These are phyloP conservation scores for Coprinellus micaceus DNA, from an alignment of 768 basidiomycete genomes.

Conservation along the genomic window DNA sequence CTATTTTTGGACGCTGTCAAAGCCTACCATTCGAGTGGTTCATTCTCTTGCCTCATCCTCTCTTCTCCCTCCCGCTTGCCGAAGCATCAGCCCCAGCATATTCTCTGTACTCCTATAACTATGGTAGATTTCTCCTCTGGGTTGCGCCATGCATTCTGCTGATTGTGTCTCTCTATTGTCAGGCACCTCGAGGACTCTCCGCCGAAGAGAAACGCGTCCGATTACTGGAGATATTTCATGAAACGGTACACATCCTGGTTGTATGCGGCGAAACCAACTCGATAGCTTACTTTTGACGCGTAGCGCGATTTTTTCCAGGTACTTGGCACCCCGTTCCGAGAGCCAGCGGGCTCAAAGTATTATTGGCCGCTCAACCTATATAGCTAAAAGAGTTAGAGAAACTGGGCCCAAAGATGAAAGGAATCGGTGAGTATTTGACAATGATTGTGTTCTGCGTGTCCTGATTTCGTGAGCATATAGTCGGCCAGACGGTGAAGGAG, in stretches of 20 bases:
- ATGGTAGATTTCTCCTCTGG: too few species aligned
- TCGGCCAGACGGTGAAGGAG: slow-evolving; percentile 90
- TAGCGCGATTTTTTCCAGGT: slow-evolving; percentile 73
- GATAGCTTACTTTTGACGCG: neutral
- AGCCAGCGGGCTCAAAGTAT: too few species aligned
- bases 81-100: neutral
- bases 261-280: too few species aligned
- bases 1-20: too few species aligned
- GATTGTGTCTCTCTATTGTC: too few species aligned
- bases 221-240: slow-evolving; percentile 90
- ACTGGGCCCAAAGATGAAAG: slow-evolving; percentile 82
- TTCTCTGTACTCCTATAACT: too few species aligned
- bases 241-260: slow-evolving; percentile 53
- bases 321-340: too few species aligned
- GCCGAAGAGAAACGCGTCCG: slow-evolving; percentile 88
- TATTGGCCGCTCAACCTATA: too few species aligned
- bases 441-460: neutral
- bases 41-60: neutral
- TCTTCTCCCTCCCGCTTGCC: neutral
- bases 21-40: too few species aligned
- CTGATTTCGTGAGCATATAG: slow-evolving; percentile 33
- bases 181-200: slow-evolving; percentile 83
- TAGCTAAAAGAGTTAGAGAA: slow-evolving; percentile 93
- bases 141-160: too few species aligned
- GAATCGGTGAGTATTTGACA: slow-evolving; percentile 63